Evolutionary conservation across 352 stramenopile genomes (phyloP).

Genomic region (Phytopythium chamaehyphon): DNA sequence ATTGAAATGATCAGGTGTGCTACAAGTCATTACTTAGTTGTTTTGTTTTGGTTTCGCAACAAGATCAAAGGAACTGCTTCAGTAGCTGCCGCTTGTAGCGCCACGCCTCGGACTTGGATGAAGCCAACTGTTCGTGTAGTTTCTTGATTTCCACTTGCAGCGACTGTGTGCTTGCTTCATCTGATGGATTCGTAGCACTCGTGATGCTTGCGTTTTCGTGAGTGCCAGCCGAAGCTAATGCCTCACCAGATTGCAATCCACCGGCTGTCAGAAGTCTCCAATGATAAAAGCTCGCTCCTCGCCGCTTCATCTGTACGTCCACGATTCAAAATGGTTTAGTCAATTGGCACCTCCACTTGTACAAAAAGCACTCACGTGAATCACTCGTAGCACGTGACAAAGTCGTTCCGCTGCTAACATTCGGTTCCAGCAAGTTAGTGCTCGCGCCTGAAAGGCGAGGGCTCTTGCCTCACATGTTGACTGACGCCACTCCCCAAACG

Average conservation of each 20-base stretch:
- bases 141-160: conserved; percentile 68
- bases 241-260: no score
- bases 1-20: background rate
- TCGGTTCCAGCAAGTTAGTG: conserved; percentile 57
- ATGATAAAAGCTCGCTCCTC: conserved; percentile 27
- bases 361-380: conserved; percentile 32
- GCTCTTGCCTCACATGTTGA: conserved; percentile 29
- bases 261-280: conserved; percentile 18
- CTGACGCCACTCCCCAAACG: conserved; percentile 38
- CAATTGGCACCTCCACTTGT: no score
- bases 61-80: conserved; percentile 59
- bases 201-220: background rate
- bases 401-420: conserved; percentile 65
- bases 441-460: conserved; percentile 37
- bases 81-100: conserved; percentile 75
- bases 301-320: conserved; percentile 28
- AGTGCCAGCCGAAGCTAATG: no score
- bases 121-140: conserved; percentile 58
- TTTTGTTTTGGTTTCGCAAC: background rate
- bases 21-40: no score
- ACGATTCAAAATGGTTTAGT: no score
- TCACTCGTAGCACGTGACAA: conserved; percentile 32
- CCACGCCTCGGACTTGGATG: conserved; percentile 68
- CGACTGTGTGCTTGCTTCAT: conserved; percentile 20
- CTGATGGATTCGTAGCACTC: conserved; percentile 9